Base-by-base conservation (phyloP, 345 rosid genomes). In the Euphorbia pulcherrima region DNA sequence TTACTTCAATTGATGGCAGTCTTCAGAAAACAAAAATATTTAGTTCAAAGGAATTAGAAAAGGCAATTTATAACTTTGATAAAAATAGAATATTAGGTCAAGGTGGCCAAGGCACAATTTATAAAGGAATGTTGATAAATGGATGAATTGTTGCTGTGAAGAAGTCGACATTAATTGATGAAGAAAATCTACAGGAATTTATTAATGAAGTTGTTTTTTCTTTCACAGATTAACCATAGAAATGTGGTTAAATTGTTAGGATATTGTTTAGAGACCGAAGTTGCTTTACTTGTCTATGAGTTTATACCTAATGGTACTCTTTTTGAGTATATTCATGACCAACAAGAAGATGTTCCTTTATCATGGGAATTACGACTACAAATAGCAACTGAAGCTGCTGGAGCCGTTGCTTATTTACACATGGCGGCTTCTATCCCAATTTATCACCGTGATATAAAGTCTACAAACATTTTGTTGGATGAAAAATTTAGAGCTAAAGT, bases 251-350 rank as follows among this genome's bases (percentile, higher is more conserved):
- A 60, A 46, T n/a, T 60, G 8, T 24, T 60, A 18, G 64, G 64
- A 1, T 60, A 46, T 60, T 60, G 64, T 27, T 60, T 60, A 12
- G 64, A 60, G 46, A 60, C 64, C n/a, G 64, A 60, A 30, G 64
- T 60, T 33, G 46, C 64, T 33, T 6, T 60, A 9, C 14, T 60
- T 3, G 64, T 60, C 21, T 60, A 60, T 35, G 46, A 60, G 26
- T 60, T 60, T 20, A 18, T 60, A 8, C 64, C 46, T 0, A 60
- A 60, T 6, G 64, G 64, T 33, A 33, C 64, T 18, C 64, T 60
- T 21, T 60, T n/a, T n/a, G 46, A 33, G 8, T 40, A 60, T 35
- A 9, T 60, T 2, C 64, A 60, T 30, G 46, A 35, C 26, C 23
- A 27, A 2, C 18, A 35, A 17, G 64, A 60, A 20, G 64, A 60